Base-by-base conservation (phyloP, 441 rosid species). In the Codiaeum variegatum region DNA sequence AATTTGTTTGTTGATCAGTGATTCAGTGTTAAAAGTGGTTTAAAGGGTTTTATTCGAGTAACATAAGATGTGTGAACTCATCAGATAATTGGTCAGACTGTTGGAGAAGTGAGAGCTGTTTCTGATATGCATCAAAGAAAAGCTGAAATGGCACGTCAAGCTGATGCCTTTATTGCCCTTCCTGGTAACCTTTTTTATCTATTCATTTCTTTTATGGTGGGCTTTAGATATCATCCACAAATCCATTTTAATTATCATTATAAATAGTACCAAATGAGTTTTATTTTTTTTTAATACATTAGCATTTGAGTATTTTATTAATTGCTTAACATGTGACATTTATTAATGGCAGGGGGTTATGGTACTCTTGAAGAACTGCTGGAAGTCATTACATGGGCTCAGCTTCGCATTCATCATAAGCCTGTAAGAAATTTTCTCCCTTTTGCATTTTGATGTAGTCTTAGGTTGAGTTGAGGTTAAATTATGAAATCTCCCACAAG, bases 91-190 rank as follows among this genome's bases (percentile, higher is more conserved):
- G 98, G 98, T 69, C 89, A 85, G 76, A 86, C 99, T 12, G 99
- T 92, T 36, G 99, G 99, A 69, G 99, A 94, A 81, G 96, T 92
- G 54, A 92, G 87, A 86, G 91, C 97, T 34, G 99, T 94, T 24
- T 88, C 98, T 67, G 92, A 85, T 81, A 92, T 94, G 98, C 99
- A 94, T 82, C 93, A 94, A 81, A 88, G 99, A 79, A 94, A 94
- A 79, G 98, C 97, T 60, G 97, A 91, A 76, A 92, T 94, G 98
- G 94, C 94, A 67, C 88, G 87, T 79, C 93, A 89, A 70, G 90
- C 99, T 67, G 96, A 94, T 82, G 99, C 99, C 74, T 94, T 94
- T 78, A 92, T 94, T 63, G 99, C 97, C 82, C 84, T 94, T 62
- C 98, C 98, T 49, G 98, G 98, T 92, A 73, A 52, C 66, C 34